Evolutionary conservation across 176 grass and related monocot genomes (phyloP).

Genomic region (Musa itinerans): DNA sequence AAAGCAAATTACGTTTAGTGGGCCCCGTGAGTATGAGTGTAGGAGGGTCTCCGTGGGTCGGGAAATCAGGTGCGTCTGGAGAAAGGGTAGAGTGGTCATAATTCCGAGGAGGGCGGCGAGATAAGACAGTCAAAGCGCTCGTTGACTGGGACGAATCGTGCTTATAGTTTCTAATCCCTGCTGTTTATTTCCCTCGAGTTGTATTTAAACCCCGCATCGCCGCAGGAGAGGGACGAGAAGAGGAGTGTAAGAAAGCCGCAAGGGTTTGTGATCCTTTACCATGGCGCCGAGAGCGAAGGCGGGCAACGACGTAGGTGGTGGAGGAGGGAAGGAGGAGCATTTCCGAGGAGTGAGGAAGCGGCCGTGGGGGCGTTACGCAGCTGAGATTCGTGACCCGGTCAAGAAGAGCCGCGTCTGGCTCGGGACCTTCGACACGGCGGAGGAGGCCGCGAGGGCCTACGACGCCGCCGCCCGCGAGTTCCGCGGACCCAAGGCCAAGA

Average conservation of each 20-base stretch:
- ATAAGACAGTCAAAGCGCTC: not conserved
- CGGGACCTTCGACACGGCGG: conserved; percentile 37
- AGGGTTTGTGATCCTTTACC: not conserved
- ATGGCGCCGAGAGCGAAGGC: not conserved
- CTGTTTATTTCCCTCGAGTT: not conserved
- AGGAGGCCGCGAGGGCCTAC: conserved; percentile 76
- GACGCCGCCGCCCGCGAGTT: conserved; percentile 78
- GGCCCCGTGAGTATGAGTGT: no score
- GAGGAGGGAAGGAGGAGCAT: conserved; percentile 26
- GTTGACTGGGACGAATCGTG: not conserved
- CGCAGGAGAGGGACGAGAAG: not conserved
- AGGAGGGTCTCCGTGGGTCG: no score
- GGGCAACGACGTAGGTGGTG: not conserved
- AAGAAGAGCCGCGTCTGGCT: conserved; percentile 97
- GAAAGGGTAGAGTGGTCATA: no score
- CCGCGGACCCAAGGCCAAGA: conserved; percentile 85
- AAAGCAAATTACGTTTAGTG: no score
- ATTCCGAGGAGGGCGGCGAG: not conserved
- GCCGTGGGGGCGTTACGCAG: conserved; percentile 82
- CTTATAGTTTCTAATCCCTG: not conserved
- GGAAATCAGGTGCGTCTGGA: no score
- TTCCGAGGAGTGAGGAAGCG: conserved; percentile 77
- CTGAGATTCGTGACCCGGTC: conserved; percentile 84
- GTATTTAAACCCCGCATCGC: not conserved
- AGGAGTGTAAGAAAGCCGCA: not conserved